These are phyloP conservation scores for Golubevia sp. DNA, from an alignment of 1,284 basidiomycete genomes.

Conservation along the genomic window DNA sequence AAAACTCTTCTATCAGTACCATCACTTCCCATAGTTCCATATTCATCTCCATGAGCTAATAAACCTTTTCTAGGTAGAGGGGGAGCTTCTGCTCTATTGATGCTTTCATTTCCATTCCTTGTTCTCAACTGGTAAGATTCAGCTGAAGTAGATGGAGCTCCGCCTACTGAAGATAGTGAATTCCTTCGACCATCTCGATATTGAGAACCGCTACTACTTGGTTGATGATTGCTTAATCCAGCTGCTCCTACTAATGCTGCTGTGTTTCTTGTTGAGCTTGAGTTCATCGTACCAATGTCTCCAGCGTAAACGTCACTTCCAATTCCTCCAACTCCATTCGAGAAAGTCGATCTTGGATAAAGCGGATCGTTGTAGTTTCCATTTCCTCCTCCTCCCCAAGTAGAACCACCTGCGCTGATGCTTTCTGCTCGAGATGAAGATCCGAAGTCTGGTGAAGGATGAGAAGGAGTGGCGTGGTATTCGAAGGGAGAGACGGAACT, in stretches of 20 bases:
- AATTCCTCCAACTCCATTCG: background rate
- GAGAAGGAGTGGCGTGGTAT: conserved; percentile 14
- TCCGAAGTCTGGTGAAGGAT: background rate
- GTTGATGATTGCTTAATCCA: too few relatives aligned
- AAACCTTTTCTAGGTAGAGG: conserved; percentile 6
- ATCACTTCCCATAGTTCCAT: conserved; percentile 4
- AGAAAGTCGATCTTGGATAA: background rate
- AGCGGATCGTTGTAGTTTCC: background rate
- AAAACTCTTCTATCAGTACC: conserved; percentile 15
- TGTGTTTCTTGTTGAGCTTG: too few relatives aligned
- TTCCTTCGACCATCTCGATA: too few relatives aligned
- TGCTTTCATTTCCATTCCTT: background rate
- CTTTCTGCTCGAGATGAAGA: background rate
- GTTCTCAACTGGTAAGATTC: background rate
- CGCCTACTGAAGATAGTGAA: too few relatives aligned
- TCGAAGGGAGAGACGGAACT: conserved; percentile 27
- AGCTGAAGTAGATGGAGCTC: too few relatives aligned
- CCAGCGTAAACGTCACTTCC: background rate
- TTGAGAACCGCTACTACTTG: too few relatives aligned
- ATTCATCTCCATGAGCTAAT: conserved; percentile 5
- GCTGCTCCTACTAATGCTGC: too few relatives aligned
- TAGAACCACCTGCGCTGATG: conserved; percentile 15
- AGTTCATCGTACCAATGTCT: too few relatives aligned
- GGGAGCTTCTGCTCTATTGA: conserved; percentile 1
- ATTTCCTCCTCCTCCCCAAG: conserved; percentile 13